A percentile compares a stretch with the other conserved stretches of the same genome.
These are phyloP conservation scores for Pythium aphanidermatum DNA, from an alignment of 352 stramenopile genomes.

Conservation along the genomic window DNA sequence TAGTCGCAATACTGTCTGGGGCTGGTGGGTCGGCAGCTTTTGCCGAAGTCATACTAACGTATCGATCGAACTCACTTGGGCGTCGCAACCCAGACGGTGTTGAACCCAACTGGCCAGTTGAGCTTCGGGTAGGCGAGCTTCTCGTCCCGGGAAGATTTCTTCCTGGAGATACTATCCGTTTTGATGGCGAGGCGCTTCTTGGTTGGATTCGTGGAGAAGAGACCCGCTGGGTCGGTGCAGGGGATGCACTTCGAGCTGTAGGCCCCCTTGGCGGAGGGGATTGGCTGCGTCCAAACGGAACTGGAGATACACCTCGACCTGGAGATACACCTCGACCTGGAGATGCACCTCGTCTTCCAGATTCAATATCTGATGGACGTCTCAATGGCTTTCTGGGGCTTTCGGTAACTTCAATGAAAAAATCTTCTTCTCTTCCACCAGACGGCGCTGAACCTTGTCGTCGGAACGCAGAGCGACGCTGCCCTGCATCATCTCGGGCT, in stretches of 20 bases:
- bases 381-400: conserved; percentile 2
- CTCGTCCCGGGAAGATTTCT: no score
- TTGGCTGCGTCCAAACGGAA: no score
- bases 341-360: background rate
- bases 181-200: no score
- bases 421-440: conserved; percentile 1
- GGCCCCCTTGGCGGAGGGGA: no score
- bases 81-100: no score
- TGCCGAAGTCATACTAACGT: background rate
- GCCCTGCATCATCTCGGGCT: conserved; percentile 3
- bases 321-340: background rate
- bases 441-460: conserved; percentile 1
- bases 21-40: no score
- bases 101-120: no score
- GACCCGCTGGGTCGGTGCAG: background rate
- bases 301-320: background rate
- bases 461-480: conserved; percentile 1
- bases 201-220: no score
- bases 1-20: no score
- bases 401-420: conserved; percentile 16
- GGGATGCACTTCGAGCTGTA: no score
- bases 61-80: conserved; percentile 8
- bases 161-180: no score
- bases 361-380: background rate
- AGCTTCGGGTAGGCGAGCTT: no score